phyloP scores from a whole-genome alignment of 352 stramenopile species.

The Sclerospora graminicola region DNA sequence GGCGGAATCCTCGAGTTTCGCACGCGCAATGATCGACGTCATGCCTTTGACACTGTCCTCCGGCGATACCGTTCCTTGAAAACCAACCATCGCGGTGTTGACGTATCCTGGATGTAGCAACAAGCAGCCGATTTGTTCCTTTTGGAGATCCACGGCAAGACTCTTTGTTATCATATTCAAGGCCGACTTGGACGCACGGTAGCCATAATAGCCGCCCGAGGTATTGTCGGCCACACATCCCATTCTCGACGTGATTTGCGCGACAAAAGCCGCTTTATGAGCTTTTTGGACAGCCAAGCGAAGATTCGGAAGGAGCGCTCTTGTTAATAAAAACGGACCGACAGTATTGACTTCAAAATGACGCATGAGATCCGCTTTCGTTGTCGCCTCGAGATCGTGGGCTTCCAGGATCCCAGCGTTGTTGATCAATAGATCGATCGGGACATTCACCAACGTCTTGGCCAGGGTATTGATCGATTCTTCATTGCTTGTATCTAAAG shows the following conservation, averaged over 20 bases:
- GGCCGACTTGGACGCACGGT: conserved; percentile 67
- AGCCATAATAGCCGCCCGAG: conserved; percentile 41
- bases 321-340: conserved; percentile 49
- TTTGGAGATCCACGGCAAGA: conserved; percentile 32
- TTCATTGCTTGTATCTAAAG: conserved; percentile 25
- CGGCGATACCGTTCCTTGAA: conserved; percentile 19
- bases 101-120: conserved; percentile 57
- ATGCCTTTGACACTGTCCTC: conserved; percentile 32
- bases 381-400: conserved; percentile 24
- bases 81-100: conserved; percentile 42
- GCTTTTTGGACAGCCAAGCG: conserved; percentile 15
- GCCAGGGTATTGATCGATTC: conserved; percentile 27
- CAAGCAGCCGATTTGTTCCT: conserved; percentile 42
- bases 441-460: conserved; percentile 24
- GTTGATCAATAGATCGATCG: conserved; percentile 55
- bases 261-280: conserved; percentile 27
- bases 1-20: conserved; percentile 30
- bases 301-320: conserved; percentile 38
- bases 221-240: conserved; percentile 27
- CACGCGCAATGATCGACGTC: conserved; percentile 23
- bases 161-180: conserved; percentile 69
- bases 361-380: conserved; percentile 33
- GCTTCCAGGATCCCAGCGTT: conserved; percentile 41
- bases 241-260: conserved; percentile 40
- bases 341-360: conserved; percentile 62